Evolutionary conservation across 1,284 basidiomycete genomes (phyloP), one percentile per base, ranked within the genome.

Genomic region (Puccinia coronata): DNA sequence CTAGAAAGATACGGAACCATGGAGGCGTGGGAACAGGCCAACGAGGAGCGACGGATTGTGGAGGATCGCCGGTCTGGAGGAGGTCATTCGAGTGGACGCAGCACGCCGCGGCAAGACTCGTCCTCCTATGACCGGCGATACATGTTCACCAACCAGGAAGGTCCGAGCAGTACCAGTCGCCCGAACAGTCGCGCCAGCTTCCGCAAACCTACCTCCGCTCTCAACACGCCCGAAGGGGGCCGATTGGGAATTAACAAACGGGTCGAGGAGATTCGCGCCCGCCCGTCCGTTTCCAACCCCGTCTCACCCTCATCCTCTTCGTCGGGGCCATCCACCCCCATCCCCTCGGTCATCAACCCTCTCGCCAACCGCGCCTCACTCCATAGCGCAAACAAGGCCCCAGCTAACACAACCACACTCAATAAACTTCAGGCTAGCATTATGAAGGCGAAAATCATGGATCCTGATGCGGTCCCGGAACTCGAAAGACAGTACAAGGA

Each of bases 371-470:
- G 77, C 49, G n/a, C 39, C 31, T 59, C 73, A 47, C 25, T 34
- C 36, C 55, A 39, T 55, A 61, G 20, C 23, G 47, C 18, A 25
- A 75, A 61, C 25, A 77, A 34, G 49, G 47, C 59, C 57, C 86
- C 87, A 0, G 84, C 86, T 18, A 82, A 89, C 75, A 86, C 87
- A 0, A 84, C 87, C 51, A 92, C 92, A 49, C 88, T 99, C 59
- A 99, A 99, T 87, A 92, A 92, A 84, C 87, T 99, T 0, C 96
- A 98, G 86, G 97, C 96, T 9, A 92, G 92, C 83, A 95, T 97
- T 0, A 87, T 99, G 23, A 91, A 94, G 25, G 95, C 96, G 12
- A 96, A 93, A 86, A 88, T 99, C 36, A 92, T 92, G 89, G 90
- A 89, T 28, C 87, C 88, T 65, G 89, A 92, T 0, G 90, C 94